phyloP scores from a whole-genome alignment of 257 asterid species.

The Nicotiana knightiana region DNA sequence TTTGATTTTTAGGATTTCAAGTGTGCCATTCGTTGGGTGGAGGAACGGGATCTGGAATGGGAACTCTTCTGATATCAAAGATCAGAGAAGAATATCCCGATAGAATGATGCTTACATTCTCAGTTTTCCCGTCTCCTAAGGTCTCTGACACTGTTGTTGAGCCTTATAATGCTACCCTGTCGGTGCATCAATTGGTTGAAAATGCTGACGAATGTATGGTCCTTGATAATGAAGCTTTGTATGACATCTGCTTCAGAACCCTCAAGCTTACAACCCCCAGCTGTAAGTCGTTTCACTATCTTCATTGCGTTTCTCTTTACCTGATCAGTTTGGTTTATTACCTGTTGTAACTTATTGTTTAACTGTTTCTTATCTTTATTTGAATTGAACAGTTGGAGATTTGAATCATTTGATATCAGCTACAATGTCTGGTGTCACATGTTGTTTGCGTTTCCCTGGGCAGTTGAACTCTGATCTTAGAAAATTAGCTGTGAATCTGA shows the following conservation, averaged over 20 bases:
- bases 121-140: slow-evolving; percentile 8
- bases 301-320: background rate
- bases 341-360: background rate
- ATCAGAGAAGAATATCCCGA: slow-evolving; percentile 10
- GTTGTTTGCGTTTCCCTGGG: slow-evolving; percentile 10
- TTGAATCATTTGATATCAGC: slow-evolving; percentile 5
- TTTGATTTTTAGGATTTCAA: background rate
- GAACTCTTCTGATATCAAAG: background rate
- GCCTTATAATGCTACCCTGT: slow-evolving; percentile 7
- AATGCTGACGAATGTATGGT: slow-evolving; percentile 9
- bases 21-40: slow-evolving; percentile 9
- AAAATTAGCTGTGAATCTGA: slow-evolving; percentile 4
- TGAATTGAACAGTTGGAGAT: slow-evolving; percentile 10
- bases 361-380: background rate
- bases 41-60: slow-evolving; percentile 9
- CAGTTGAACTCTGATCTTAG: slow-evolving; percentile 11
- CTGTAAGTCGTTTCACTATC: background rate
- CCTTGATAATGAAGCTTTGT: slow-evolving; percentile 3
- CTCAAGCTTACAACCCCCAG: slow-evolving; percentile 12
- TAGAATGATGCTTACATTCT: slow-evolving; percentile 9
- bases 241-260: slow-evolving; percentile 8
- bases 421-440: slow-evolving; percentile 9
- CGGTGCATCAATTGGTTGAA: slow-evolving; percentile 11
- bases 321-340: background rate
- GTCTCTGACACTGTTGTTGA: slow-evolving; percentile 9